Evolutionary conservation across 225 moss, liverwort and hornwort species (phyloP).

Genomic region (Thuidium tamariscinum): DNA sequence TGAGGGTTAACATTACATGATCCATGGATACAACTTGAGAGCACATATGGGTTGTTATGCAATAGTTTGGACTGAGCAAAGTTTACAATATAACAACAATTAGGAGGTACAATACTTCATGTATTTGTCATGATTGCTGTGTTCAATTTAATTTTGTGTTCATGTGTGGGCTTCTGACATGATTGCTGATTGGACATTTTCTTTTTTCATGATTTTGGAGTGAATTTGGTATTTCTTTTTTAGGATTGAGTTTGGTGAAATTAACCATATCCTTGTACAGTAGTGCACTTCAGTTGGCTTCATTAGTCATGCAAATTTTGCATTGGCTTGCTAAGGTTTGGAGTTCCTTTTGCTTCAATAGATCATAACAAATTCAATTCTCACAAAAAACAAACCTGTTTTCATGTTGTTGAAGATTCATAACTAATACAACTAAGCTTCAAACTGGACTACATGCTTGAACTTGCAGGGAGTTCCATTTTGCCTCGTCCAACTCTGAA

Average conservation of each 20-base stretch:
- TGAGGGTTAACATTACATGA: too few species aligned
- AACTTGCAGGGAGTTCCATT: neutral
- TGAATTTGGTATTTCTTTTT: neutral
- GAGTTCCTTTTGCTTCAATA: neutral
- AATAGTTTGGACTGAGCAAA: neutral
- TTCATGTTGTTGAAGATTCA: neutral
- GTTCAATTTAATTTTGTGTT: neutral
- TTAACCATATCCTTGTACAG: too few species aligned
- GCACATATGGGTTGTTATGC: neutral
- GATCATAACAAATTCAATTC: neutral
- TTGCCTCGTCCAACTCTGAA: neutral
- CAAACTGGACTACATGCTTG: neutral
- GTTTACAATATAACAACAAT: neutral
- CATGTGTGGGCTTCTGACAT: too few species aligned
- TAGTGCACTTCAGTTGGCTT: neutral
- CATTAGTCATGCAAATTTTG: too few species aligned
- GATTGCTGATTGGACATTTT: neutral
- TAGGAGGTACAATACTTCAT: too few species aligned
- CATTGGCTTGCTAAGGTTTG: neutral
- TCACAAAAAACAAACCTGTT: neutral
- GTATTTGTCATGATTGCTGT: too few species aligned
- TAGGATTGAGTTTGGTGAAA: neutral
- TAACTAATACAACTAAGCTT: neutral
- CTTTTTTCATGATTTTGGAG: too few species aligned
- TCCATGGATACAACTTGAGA: neutral